Evolutionary conservation across 169 alveolate species (phyloP).

Genomic region (Babesia caballi): DNA sequence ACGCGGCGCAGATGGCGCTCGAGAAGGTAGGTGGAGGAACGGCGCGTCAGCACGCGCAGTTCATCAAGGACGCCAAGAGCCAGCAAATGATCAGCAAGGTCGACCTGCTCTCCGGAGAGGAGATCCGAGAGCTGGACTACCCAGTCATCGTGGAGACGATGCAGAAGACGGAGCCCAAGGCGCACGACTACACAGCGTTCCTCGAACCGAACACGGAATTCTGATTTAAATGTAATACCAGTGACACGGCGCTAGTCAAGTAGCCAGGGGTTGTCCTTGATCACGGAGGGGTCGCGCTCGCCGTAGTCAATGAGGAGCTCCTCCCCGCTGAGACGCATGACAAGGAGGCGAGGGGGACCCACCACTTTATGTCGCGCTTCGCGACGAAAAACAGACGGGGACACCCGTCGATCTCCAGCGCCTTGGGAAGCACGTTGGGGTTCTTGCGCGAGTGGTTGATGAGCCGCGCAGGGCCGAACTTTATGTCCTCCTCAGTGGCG

Average conservation of each 20-base stretch:
- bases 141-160: slow-evolving; percentile 50
- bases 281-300: slow-evolving; percentile 79
- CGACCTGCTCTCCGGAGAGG: slow-evolving; percentile 28
- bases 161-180: slow-evolving; percentile 55
- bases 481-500: slow-evolving; percentile 83
- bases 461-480: slow-evolving; percentile 84
- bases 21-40: slow-evolving; percentile 45
- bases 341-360: not conserved
- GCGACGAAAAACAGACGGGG: slow-evolving; percentile 82
- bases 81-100: slow-evolving; percentile 49
- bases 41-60: slow-evolving; percentile 13
- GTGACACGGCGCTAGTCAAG: slow-evolving; percentile 21
- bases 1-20: slow-evolving; percentile 62
- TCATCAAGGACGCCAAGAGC: slow-evolving; percentile 56
- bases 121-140: slow-evolving; percentile 57
- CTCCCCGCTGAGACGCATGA: slow-evolving; percentile 71
- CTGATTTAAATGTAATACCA: not conserved
- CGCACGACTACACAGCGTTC: slow-evolving; percentile 52
- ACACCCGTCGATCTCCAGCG: slow-evolving; percentile 48
- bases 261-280: slow-evolving; percentile 82
- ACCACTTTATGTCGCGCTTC: slow-evolving; percentile 71
- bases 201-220: slow-evolving; percentile 58
- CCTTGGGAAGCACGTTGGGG: slow-evolving; percentile 79
- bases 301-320: slow-evolving; percentile 87
- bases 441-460: slow-evolving; percentile 84